Conservation (phyloP, 805 yeast genomes). For the Alloascoidea hylecoeti region DNA sequence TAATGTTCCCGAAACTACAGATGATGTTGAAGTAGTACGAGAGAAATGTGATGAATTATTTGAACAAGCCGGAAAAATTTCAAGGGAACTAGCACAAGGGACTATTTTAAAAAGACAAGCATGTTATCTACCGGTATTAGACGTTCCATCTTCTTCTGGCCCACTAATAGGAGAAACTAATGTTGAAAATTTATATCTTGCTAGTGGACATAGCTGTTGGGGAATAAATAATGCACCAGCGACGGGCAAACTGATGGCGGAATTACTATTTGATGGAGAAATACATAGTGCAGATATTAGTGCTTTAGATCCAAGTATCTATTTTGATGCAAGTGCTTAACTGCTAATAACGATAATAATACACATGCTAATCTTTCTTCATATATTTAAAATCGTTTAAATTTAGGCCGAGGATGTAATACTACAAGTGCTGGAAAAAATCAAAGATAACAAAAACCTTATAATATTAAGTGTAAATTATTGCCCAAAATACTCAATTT, state of each 20-base stretch:
- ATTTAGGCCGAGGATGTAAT: no score
- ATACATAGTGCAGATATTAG: conserved; percentile 65
- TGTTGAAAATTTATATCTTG: conserved; percentile 61
- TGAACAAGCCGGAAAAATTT: conserved; percentile 63
- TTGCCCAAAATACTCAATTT: no score
- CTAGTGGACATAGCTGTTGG: conserved; percentile 97
- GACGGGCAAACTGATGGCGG: conserved; percentile 89
- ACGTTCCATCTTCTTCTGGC: conserved; percentile 84
- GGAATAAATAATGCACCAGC: conserved; percentile 97
- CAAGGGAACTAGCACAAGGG: conserved; percentile 59
- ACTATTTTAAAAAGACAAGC: conserved; percentile 78
- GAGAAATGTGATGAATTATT: conserved; percentile 84
- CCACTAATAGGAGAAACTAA: conserved; percentile 92
- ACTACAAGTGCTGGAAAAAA: no score
- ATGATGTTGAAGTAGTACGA: conserved; percentile 78
- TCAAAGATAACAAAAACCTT: no score
- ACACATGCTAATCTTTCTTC: no score
- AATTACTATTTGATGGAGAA: conserved; percentile 72
- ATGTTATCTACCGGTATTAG: conserved; percentile 88
- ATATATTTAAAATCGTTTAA: no score
- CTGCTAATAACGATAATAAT: no score
- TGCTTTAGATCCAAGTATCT: conserved; percentile 74
- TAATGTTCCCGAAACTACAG: conserved; percentile 87
- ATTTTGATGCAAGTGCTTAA: conserved; percentile 43
- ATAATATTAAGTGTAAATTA: no score